These are phyloP conservation scores for Microbotryomycetes sp. DNA, from an alignment of 1,284 basidiomycete genomes.

Conservation along the genomic window DNA sequence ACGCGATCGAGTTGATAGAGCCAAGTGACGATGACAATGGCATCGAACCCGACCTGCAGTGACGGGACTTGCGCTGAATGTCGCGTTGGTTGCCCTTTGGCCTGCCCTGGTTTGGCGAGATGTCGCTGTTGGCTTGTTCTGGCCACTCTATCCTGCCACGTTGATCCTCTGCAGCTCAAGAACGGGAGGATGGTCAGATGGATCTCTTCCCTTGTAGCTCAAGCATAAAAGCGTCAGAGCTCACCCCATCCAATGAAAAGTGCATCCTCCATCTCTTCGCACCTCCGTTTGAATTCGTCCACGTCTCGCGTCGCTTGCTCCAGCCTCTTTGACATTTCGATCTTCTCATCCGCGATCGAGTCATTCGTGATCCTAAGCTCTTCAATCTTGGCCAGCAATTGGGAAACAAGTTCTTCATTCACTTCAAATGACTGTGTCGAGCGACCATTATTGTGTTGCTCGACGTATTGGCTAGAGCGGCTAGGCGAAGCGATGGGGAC, in stretches of 20 bases:
- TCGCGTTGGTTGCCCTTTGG: constrained; percentile 1
- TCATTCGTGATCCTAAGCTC: constrained; percentile 69
- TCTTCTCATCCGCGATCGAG: constrained; percentile 60
- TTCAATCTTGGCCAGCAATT: constrained; percentile 65
- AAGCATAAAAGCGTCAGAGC: constrained; percentile 40
- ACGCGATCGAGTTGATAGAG: neutral
- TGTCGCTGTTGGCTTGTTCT: neutral
- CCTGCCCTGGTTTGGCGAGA: neutral
- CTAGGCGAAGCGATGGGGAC: neutral
- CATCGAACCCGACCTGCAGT: neutral
- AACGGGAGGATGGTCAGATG: constrained; percentile 36
- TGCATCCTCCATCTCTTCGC: constrained; percentile 60
- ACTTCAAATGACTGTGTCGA: constrained; percentile 1
- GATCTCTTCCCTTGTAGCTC: constrained; percentile 34
- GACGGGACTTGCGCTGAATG: neutral
- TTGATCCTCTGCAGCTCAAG: constrained; percentile 29
- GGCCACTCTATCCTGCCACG: constrained; percentile 15
- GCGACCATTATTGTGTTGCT: no score
- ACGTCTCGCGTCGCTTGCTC: constrained; percentile 62
- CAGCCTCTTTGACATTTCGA: constrained; percentile 54
- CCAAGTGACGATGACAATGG: neutral
- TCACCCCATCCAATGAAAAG: constrained; percentile 40
- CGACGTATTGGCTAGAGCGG: constrained; percentile 2
- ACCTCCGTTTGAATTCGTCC: constrained; percentile 58
- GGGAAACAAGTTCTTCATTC: constrained; percentile 57